Base-by-base conservation (phyloP, 2,329 filamentous ascomycete genomes). In the Graphilbum sp. region DNA sequence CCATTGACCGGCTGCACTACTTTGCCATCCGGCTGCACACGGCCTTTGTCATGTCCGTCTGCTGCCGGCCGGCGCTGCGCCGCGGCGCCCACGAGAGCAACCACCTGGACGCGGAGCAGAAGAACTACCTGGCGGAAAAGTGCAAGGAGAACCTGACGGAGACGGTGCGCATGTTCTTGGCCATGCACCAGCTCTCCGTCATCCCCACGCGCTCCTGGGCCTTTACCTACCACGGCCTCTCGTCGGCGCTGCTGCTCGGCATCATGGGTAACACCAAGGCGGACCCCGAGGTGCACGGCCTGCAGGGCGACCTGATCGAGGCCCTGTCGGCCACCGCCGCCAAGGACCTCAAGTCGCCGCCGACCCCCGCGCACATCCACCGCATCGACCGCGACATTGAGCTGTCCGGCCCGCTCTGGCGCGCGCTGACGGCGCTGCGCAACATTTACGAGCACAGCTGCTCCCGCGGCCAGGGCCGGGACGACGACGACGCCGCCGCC, bases 121-220 rank as follows among this genome's bases (percentile, higher is more conserved):
- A 72, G 47, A 60, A 60, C 33, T 54, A 63, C 1, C 57, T 79
- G 1, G 67, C 69, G 2, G 64, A 69, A 21, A 65, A 66, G 41
- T 79, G 74, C 58, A 75, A 75, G 50, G 55, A 60, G 15, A 77
- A 76, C 48, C 57, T 79, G 20, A 70, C 70, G 6, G 72, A 78
- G 50, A 78, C 73, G 12, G 73, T 79, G 11, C 66, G 71, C 31
- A 79, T 78, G 73, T 79, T 78, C 49, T 58, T 79, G 18, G 70
- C 73, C 15, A 79, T 79, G 74, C 73, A 79, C 51, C 73, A 76
- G 44, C 57, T 79, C 23, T 77, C 72, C 2, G 69, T 75, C 9
- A 77, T 78, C 34, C 74, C 74, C 1, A 79, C 74, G 0, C 61
- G 74, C 20, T 77, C 71, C 40, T 79, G 74, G 74, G 73, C 74